Evolutionary conservation across 352 stramenopile species (phyloP).

Genomic region (Peronospora belbahrii): DNA sequence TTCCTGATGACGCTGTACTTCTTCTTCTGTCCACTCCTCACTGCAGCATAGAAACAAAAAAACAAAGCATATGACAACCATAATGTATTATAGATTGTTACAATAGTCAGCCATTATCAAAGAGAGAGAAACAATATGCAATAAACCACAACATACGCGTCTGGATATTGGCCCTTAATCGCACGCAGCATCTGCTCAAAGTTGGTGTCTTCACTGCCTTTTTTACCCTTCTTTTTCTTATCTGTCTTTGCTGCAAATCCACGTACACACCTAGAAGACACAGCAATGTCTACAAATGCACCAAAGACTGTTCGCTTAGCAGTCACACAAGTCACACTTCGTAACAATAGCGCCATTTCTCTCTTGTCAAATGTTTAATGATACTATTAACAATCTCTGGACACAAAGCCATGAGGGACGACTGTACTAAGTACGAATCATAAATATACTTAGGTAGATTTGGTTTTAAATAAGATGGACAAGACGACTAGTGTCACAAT

Average conservation of each 20-base stretch:
- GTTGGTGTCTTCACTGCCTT: constrained; percentile 49
- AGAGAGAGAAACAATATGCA: no score
- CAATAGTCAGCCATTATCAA: no score
- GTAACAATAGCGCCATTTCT: constrained; percentile 25
- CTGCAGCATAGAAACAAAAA: constrained; percentile 15
- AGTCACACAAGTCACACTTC: constrained; percentile 21
- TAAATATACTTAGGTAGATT: no score
- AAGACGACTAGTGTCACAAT: neutral
- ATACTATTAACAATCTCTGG: no score
- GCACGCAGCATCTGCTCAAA: constrained; percentile 82
- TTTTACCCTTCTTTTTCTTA: constrained; percentile 54
- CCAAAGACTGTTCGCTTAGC: constrained; percentile 19
- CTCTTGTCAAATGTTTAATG: constrained; percentile 5
- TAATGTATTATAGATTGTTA: neutral
- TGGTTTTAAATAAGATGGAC: no score
- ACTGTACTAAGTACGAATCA: constrained; percentile 21
- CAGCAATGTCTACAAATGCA: constrained; percentile 7
- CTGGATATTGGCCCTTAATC: constrained; percentile 68
- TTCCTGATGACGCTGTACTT: constrained; percentile 67
- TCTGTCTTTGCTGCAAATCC: constrained; percentile 49
- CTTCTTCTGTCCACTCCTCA: constrained; percentile 73
- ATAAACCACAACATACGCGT: constrained; percentile 46
- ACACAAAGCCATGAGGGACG: constrained; percentile 12
- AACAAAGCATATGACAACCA: neutral
- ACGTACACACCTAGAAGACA: constrained; percentile 13